Percentiles rank a stretch among this genome's conserved stretches.
Evolutionary conservation across 164 flowering plant genomes (phyloP).

Genomic region (Buxus sempervirens): DNA sequence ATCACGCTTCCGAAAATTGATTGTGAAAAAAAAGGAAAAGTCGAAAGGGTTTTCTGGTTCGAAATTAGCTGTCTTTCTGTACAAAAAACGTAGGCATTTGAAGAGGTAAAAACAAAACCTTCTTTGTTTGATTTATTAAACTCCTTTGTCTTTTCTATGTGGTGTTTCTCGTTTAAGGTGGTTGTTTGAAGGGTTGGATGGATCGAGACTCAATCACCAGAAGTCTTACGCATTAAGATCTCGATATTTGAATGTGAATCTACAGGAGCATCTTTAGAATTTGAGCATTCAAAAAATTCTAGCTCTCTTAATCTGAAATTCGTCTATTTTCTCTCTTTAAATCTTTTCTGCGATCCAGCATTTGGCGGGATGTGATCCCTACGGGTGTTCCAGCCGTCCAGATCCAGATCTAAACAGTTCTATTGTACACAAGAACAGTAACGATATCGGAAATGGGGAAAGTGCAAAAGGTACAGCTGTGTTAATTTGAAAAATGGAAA

Average conservation of each 20-base stretch:
- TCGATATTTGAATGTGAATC: background rate
- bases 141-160: no score
- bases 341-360: slow-evolving; percentile 45
- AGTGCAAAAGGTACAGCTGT: slow-evolving; percentile 13
- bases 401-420: slow-evolving; percentile 45
- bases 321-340: slow-evolving; percentile 10
- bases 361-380: slow-evolving; percentile 46
- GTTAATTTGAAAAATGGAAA: background rate
- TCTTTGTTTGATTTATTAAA: no score
- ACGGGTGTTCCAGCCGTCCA: slow-evolving; percentile 44
- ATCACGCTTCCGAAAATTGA: no score
- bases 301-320: slow-evolving; percentile 3
- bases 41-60: no score
- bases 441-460: slow-evolving; percentile 23
- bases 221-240: no score
- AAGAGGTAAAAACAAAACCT: no score
- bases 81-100: no score
- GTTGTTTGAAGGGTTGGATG: no score
- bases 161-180: no score
- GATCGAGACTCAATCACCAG: no score
- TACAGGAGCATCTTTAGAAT: background rate
- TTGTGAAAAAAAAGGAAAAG: no score
- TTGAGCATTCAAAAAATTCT: background rate
- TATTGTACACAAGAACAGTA: slow-evolving; percentile 20
- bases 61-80: no score